Percentiles rank a stretch among this genome's conserved stretches.
Conservation (phyloP, 2,329 filamentous ascomycete genomes). For the Leptographium lundbergii region DNA sequence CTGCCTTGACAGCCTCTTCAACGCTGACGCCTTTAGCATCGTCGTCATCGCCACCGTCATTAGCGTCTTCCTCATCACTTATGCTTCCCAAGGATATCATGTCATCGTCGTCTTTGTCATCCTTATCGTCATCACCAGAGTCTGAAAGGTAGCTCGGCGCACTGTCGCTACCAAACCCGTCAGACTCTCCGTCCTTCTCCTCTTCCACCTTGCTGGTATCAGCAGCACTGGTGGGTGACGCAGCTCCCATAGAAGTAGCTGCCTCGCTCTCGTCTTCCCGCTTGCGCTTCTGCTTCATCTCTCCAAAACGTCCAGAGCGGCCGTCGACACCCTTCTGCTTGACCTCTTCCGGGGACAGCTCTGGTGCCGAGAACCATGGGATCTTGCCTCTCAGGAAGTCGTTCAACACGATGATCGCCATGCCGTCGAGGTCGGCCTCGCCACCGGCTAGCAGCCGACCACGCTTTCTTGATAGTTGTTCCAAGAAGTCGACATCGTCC, state of each 20-base stretch:
- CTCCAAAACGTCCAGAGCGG: conserved; percentile 65
- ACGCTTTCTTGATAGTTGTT: conserved; percentile 73
- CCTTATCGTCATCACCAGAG: conserved; percentile 6
- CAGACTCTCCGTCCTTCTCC: conserved; percentile 33
- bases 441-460: conserved; percentile 71
- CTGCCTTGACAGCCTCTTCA: neutral
- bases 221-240: neutral
- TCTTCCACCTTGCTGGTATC: conserved; percentile 54
- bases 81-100: conserved; percentile 13
- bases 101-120: conserved; percentile 8
- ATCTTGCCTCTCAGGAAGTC: conserved; percentile 93
- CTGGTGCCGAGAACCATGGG: conserved; percentile 86
- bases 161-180: conserved; percentile 34
- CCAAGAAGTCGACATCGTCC: conserved; percentile 70
- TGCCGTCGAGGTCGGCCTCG: conserved; percentile 89
- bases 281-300: conserved; percentile 76
- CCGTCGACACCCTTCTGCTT: conserved; percentile 42
- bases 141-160: conserved; percentile 17
- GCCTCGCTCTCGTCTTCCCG: conserved; percentile 38
- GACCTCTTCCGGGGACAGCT: conserved; percentile 42
- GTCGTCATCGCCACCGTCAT: conserved; percentile 3
- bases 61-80: conserved; percentile 9
- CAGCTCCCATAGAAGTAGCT: conserved; percentile 14
- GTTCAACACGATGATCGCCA: conserved; percentile 93
- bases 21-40: neutral